Evolutionary conservation across 2,329 filamentous ascomycete species (phyloP).

Genomic region (Penicillium sp.): DNA sequence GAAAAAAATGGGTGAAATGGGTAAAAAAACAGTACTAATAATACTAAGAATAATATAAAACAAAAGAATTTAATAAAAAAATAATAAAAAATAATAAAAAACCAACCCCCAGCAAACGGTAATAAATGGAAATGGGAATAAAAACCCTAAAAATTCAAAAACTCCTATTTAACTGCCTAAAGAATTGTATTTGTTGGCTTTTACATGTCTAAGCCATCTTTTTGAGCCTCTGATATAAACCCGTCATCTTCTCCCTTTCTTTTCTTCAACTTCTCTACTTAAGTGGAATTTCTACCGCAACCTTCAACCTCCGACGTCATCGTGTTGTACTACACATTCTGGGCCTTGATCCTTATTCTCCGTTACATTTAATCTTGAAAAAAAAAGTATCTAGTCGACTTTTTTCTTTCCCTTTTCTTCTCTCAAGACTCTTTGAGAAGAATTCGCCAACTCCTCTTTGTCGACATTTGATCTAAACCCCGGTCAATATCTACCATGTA

Average conservation of each 20-base stretch:
- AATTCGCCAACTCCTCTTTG: neutral
- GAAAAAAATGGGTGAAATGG: too few species aligned
- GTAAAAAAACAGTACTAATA: too few species aligned
- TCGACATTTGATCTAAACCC: neutral
- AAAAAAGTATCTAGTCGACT: conserved; percentile 5
- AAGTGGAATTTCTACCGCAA: neutral
- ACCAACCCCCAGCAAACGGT: conserved; percentile 15
- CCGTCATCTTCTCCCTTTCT: conserved; percentile 11
- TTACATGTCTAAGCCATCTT: conserved; percentile 16
- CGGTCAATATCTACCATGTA: conserved; percentile 29
- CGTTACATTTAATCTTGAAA: conserved; percentile 12
- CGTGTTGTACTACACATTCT: conserved; percentile 5
- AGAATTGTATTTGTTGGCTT: neutral
- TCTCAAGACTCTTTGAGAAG: neutral
- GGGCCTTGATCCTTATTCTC: conserved; percentile 7
- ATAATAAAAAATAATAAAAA: conserved; percentile 9
- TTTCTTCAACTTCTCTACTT: conserved; percentile 5
- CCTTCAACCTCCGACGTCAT: conserved; percentile 12
- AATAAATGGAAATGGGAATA: conserved; percentile 4
- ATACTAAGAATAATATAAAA: neutral
- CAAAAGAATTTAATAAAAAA: neutral
- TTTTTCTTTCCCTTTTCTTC: neutral
- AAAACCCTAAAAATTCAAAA: conserved; percentile 17
- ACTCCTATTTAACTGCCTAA: conserved; percentile 12
- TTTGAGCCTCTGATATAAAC: conserved; percentile 23